These are phyloP conservation scores for Artomyces pyxidatus DNA, from an alignment of 768 basidiomycete species.

Conservation along the genomic window DNA sequence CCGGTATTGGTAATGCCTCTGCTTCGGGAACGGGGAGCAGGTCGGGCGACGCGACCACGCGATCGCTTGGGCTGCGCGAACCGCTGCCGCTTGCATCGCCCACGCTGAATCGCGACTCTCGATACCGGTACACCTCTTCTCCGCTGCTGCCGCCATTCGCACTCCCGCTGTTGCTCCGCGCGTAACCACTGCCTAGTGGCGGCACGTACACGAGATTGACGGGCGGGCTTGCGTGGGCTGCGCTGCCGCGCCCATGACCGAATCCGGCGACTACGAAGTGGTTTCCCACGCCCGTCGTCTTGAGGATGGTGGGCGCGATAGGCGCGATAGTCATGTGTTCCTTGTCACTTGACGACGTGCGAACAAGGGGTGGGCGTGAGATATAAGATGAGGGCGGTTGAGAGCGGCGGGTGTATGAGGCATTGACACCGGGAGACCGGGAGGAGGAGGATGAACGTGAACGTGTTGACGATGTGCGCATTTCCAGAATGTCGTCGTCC, in stretches of 20 bases:
- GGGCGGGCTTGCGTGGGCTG: constrained; percentile 28
- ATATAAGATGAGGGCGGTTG: constrained; percentile 16
- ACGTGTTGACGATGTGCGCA: constrained; percentile 37
- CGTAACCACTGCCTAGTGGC: constrained; percentile 26
- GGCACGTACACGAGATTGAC: constrained; percentile 73
- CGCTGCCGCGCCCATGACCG: constrained; percentile 15
- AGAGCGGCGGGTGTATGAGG: constrained; percentile 13
- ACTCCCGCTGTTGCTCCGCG: constrained; percentile 14
- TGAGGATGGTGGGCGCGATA: constrained; percentile 78
- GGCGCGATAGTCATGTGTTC: constrained; percentile 61
- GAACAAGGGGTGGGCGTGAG: constrained; percentile 22
- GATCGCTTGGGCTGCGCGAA: constrained; percentile 13
- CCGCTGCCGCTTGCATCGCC: constrained; percentile 19
- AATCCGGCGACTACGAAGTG: constrained; percentile 22
- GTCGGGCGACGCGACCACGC: constrained; percentile 11
- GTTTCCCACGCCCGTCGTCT: constrained; percentile 56
- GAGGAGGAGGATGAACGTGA: constrained; percentile 35
- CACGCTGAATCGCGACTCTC: constrained; percentile 29
- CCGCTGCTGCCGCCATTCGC: constrained; percentile 12
- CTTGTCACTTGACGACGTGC: constrained; percentile 29
- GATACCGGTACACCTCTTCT: constrained; percentile 29
- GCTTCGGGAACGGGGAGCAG: constrained; percentile 7
- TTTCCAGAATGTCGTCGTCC: constrained; percentile 55
- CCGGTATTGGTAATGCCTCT: constrained; percentile 2
- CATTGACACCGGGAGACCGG: constrained; percentile 14